Base-by-base conservation (phyloP, 345 rosid species). In the Aquilaria sinensis region DNA sequence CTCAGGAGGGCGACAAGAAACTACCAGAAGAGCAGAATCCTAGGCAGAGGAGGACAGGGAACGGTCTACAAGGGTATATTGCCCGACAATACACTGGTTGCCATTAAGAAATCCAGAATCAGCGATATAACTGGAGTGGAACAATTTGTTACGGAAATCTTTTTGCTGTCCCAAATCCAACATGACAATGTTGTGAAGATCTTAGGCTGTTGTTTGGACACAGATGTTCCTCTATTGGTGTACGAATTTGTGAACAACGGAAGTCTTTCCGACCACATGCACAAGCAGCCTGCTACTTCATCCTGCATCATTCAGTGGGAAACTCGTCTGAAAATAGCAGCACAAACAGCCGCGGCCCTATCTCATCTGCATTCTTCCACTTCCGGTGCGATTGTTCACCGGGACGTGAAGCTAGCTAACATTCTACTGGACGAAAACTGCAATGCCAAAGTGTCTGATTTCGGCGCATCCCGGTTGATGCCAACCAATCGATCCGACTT, bases 11-110 rank as follows among this genome's bases (percentile, higher is more conserved):
- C 74, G 32, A 72, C 77, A 1, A 69, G 61, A 13, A 63, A 63
- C 68, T 76, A 72, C 56, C 61, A 65, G 2, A 60, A 72, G 0
- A 69, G 53, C 2, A 61, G 63, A 43, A 68, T 76, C 65, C 0
- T 68, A 7, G 76, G 80, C 0, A 53, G 66, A 46, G 80, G 80
- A 49, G 74, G 77, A 15, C 72, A 68, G 9, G 80, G 76, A 49
- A 76, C 76, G 12, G 80, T 76, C 0, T 75, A 71, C 73, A 75
- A 64, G 69, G 76, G 80, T 12, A 65, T 51, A 37, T 63, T 76
- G 1, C 46, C 72, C 0, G 77, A 76, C 9, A 61, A 61, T 4
- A 68, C 66, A 3, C 13, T 54, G 47, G 69, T 65, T 31, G 80
- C 76, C 2, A 69, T 76, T 32, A 76, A 76, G 69, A 76, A 76